phyloP scores from a whole-genome alignment of 1,284 basidiomycete species.

The Leccinum colubrinum region DNA sequence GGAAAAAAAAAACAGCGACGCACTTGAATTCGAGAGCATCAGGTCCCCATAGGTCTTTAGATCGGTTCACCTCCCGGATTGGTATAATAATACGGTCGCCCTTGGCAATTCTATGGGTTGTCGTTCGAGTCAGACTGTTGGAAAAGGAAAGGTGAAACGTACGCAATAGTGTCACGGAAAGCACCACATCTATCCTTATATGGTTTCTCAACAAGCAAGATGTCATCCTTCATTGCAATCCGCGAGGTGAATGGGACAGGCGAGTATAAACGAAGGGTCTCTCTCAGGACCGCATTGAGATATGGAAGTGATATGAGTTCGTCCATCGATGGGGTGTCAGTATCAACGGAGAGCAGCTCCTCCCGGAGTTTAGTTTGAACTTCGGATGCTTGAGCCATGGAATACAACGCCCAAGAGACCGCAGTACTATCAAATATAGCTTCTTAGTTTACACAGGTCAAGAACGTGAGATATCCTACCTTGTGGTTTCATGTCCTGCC shows the following conservation, averaged over 20 bases:
- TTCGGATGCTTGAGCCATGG: conserved; percentile 51
- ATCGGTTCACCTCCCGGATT: conserved; percentile 39
- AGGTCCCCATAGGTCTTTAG: conserved; percentile 44
- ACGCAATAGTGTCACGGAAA: conserved; percentile 28
- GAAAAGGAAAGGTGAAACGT: not conserved
- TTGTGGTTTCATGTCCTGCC: conserved; percentile 80
- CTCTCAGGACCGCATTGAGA: conserved; percentile 64
- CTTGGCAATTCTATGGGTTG: conserved; percentile 33
- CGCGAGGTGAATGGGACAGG: conserved; percentile 60
- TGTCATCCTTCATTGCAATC: conserved; percentile 49
- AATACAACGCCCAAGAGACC: conserved; percentile 62
- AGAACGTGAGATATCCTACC: conserved; percentile 32
- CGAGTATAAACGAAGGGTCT: conserved; percentile 62
- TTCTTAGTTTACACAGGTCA: not conserved
- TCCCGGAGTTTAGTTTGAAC: conserved; percentile 67
- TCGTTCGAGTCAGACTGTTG: not conserved
- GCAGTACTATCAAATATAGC: conserved; percentile 37
- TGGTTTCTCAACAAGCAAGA: conserved; percentile 52
- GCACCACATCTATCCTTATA: conserved; percentile 42
- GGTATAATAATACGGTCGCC: conserved; percentile 39
- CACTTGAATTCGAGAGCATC: conserved; percentile 38
- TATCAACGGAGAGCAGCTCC: conserved; percentile 53
- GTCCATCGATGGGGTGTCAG: conserved; percentile 57
- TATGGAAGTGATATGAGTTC: conserved; percentile 55
- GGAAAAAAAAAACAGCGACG: not conserved